Conservation (phyloP, 139 green algal genomes). For the Desmodesmus armatus region DNA sequence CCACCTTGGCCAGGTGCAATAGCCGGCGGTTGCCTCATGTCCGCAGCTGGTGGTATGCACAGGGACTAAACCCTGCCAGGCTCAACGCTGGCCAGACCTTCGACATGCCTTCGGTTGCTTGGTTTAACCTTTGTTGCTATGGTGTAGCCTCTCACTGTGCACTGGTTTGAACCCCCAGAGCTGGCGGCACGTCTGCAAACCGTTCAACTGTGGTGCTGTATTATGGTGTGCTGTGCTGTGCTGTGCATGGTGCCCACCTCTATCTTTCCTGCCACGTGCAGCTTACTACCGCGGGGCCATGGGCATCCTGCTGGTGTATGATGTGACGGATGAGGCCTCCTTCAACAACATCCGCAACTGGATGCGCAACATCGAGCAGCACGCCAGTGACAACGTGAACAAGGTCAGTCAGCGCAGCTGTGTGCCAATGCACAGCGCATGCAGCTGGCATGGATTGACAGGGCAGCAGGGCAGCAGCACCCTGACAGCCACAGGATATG, state of each 20-base stretch:
- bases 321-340: slow-evolving; percentile 94
- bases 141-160: background rate
- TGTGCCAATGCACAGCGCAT: too few relatives aligned
- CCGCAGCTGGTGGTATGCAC: too few relatives aligned
- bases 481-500: background rate
- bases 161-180: background rate
- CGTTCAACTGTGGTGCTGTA: too few relatives aligned
- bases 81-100: too few relatives aligned
- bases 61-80: too few relatives aligned
- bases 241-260: too few relatives aligned
- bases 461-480: background rate
- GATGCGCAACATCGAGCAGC: slow-evolving; percentile 99
- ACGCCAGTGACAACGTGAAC: slow-evolving; percentile 95
- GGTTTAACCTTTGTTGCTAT: too few relatives aligned
- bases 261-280: slow-evolving; percentile 49
- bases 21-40: too few relatives aligned
- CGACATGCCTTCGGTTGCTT: background rate
- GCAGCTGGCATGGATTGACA: too few relatives aligned
- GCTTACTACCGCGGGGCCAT: slow-evolving; percentile 98
- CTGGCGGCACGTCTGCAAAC: background rate
- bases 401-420: slow-evolving; percentile 72
- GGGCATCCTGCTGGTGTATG: slow-evolving; percentile 98
- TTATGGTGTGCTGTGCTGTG: too few relatives aligned
- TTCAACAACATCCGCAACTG: slow-evolving; percentile 99
- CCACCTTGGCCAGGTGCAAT: too few relatives aligned